Conservation (phyloP, 2,329 filamentous ascomycete species). For the Shiraia bambusicola region DNA sequence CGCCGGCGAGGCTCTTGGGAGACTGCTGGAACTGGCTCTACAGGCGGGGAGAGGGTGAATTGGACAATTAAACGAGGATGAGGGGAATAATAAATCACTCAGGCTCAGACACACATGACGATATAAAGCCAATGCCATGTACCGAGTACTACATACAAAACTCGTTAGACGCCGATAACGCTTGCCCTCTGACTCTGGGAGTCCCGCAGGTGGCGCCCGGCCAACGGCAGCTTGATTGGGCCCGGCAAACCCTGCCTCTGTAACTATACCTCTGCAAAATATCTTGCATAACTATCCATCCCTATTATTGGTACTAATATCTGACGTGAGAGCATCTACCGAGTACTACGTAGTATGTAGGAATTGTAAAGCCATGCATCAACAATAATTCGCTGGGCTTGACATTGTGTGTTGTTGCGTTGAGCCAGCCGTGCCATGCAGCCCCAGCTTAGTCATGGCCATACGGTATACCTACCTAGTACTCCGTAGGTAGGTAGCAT, state of each 20-base stretch:
- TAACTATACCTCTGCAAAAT: background rate
- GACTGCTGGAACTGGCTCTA: slow-evolving; percentile 16
- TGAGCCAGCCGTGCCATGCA: no score
- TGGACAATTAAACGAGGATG: slow-evolving; percentile 18
- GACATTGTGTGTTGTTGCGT: no score
- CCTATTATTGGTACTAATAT: no score
- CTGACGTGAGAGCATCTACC: no score
- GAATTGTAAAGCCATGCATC: no score
- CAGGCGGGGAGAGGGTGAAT: slow-evolving; percentile 21
- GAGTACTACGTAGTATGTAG: no score
- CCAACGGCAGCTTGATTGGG: slow-evolving; percentile 20
- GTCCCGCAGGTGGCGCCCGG: slow-evolving; percentile 25
- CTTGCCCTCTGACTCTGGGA: slow-evolving; percentile 17
- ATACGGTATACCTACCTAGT: no score
- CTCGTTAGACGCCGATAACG: slow-evolving; percentile 40
- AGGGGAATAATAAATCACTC: background rate
- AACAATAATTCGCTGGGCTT: no score
- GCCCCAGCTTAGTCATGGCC: no score
- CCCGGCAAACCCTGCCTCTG: background rate
- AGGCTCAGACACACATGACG: no score
- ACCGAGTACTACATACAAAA: slow-evolving; percentile 27
- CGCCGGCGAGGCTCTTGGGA: slow-evolving; percentile 25
- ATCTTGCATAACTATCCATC: background rate
- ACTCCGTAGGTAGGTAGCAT: no score
- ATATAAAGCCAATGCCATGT: background rate